Conservation (phyloP, 108 stramenopile genomes). For the Cyclotella sp. region DNA sequence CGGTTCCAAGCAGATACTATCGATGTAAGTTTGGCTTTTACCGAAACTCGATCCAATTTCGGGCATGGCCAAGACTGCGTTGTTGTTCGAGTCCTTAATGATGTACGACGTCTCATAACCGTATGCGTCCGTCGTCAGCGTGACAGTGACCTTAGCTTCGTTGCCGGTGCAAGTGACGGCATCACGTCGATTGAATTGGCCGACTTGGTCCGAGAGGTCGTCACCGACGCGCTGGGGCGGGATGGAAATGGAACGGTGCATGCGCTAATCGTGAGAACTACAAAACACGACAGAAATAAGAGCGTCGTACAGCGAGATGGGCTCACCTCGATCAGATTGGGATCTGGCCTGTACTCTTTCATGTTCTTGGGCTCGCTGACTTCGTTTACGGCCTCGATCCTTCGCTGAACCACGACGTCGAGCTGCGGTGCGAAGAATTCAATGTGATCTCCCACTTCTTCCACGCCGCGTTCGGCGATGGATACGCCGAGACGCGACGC, state of each 20-base stretch:
- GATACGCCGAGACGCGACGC: slow-evolving; percentile 9
- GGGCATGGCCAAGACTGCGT: slow-evolving; percentile 2
- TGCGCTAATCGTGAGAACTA: neutral
- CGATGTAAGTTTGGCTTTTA: neutral
- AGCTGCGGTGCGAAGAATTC: slow-evolving; percentile 12
- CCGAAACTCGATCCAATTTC: slow-evolving; percentile 5
- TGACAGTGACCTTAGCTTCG: slow-evolving; percentile 4
- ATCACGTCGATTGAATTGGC: slow-evolving; percentile 10
- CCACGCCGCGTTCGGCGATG: slow-evolving; percentile 3
- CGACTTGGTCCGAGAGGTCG: neutral
- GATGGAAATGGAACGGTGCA: neutral
- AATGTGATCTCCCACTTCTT: slow-evolving; percentile 32
- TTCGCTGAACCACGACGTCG: neutral
- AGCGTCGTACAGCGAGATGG: neutral
- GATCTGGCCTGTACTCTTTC: neutral
- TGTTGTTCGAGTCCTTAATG: neutral
- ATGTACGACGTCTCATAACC: slow-evolving; percentile 18
- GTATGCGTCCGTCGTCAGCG: slow-evolving; percentile 20
- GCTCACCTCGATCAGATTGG: slow-evolving; percentile 6
- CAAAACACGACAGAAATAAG: neutral
- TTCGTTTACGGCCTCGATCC: neutral
- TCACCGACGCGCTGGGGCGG: slow-evolving; percentile 1
- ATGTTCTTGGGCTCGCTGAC: neutral
- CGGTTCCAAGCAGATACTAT: neutral
- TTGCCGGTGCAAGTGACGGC: slow-evolving; percentile 9